These are phyloP conservation scores for Yamadazyma laniorum DNA, from an alignment of 805 yeast species.

Conservation along the genomic window DNA sequence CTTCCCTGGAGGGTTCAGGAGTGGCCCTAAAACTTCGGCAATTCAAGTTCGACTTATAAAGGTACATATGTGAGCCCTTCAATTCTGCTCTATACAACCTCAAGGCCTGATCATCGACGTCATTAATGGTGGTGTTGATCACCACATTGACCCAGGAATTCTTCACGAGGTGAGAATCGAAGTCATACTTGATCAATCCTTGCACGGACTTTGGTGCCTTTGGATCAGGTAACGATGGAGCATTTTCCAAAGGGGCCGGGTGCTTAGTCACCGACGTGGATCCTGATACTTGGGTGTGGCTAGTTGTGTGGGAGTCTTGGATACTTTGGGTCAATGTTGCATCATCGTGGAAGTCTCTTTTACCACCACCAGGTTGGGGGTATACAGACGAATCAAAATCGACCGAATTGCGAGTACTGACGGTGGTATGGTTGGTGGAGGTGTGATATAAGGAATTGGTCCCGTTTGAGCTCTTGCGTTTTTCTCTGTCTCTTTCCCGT, in stretches of 20 bases:
- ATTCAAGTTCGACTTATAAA: constrained; percentile 58
- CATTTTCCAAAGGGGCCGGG: neutral
- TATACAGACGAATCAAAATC: neutral
- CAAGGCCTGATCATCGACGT: constrained; percentile 33
- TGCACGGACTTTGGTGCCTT: constrained; percentile 2
- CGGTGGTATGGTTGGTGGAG: constrained; percentile 7
- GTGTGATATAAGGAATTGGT: constrained; percentile 9
- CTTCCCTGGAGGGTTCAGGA: neutral
- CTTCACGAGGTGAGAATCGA: constrained; percentile 30
- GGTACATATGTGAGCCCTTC: constrained; percentile 61
- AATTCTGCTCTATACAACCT: constrained; percentile 63
- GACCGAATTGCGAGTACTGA: neutral
- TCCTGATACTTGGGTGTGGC: neutral
- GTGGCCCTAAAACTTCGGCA: constrained; percentile 26
- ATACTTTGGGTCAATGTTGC: constrained; percentile 3
- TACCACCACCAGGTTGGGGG: neutral
- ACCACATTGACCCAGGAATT: constrained; percentile 40
- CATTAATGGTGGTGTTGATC: constrained; percentile 25
- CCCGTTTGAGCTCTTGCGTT: constrained; percentile 12
- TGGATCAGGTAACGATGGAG: neutral
- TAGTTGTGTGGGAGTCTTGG: neutral
- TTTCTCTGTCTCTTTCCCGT: constrained; percentile 18
- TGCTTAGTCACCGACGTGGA: neutral
- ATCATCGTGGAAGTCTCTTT: constrained; percentile 2
- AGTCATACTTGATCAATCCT: constrained; percentile 20